Evolutionary conservation across 371 early-diverging fungal species (phyloP).

Genomic region (Rozella allomycis): DNA sequence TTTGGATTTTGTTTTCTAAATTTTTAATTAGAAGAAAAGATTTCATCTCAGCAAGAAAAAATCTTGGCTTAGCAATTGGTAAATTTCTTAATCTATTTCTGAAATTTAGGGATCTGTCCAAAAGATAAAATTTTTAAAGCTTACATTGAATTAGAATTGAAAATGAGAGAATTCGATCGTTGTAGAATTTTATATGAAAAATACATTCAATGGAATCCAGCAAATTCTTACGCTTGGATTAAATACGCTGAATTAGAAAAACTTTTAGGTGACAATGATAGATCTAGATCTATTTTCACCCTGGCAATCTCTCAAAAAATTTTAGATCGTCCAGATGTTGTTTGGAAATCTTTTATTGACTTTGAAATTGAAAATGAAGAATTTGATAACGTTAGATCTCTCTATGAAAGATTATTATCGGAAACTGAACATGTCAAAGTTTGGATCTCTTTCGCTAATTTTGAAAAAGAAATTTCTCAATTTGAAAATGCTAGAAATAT

Average conservation of each 20-base stretch:
- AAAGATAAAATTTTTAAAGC: conserved; percentile 70
- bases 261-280: conserved; percentile 62
- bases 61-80: conserved; percentile 67
- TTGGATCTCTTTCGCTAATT: conserved; percentile 4
- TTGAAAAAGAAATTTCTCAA: conserved; percentile 10
- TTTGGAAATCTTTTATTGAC: conserved; percentile 94
- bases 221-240: conserved; percentile 77
- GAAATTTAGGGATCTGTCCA: conserved; percentile 44
- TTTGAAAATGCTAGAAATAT: conserved; percentile 37
- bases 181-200: conserved; percentile 67
- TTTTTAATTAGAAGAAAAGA: conserved; percentile 67
- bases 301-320: conserved; percentile 61
- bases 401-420: conserved; percentile 64
- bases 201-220: conserved; percentile 58
- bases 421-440: conserved; percentile 87
- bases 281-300: conserved; percentile 67
- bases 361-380: conserved; percentile 62
- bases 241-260: conserved; percentile 76
- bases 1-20: conserved; percentile 77
- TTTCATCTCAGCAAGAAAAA: conserved; percentile 48
- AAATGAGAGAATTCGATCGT: conserved; percentile 81
- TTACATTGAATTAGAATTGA: conserved; percentile 83
- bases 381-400: conserved; percentile 42
- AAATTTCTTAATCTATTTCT: too few relatives aligned
- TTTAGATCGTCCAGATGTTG: conserved; percentile 83